phyloP scores from a whole-genome alignment of 2,329 filamentous ascomycete species.

The Epichloe hybrida region DNA sequence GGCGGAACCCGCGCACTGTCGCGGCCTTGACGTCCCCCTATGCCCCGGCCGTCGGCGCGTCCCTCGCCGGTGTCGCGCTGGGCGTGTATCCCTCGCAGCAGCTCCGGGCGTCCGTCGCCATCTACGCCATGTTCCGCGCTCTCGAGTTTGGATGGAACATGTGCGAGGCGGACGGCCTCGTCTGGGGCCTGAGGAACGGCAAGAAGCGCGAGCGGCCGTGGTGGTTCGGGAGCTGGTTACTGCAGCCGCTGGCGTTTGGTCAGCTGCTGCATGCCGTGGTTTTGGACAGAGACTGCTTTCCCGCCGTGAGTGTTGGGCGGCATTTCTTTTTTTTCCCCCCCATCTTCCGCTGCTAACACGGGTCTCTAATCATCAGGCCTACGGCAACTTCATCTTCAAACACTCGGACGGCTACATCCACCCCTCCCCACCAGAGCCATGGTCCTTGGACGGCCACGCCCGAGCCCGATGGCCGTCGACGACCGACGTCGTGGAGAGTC shows the following conservation, averaged over 20 bases:
- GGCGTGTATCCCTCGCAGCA: slow-evolving; percentile 55
- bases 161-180: slow-evolving; percentile 57
- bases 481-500: slow-evolving; percentile 63
- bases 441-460: slow-evolving; percentile 40
- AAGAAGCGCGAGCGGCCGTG: slow-evolving; percentile 46
- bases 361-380: background rate
- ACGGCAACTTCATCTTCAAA: slow-evolving; percentile 45
- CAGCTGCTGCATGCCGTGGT: slow-evolving; percentile 65
- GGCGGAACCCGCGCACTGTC: slow-evolving; percentile 66
- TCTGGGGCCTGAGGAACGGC: slow-evolving; percentile 46
- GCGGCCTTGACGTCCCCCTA: slow-evolving; percentile 66
- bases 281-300: slow-evolving; percentile 64
- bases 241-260: slow-evolving; percentile 63
- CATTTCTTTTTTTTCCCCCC: background rate
- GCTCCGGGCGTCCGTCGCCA: slow-evolving; percentile 64
- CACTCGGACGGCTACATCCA: slow-evolving; percentile 73
- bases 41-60: slow-evolving; percentile 82
- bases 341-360: too few species aligned
- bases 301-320: slow-evolving; percentile 31
- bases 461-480: slow-evolving; percentile 60
- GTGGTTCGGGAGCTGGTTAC: slow-evolving; percentile 77
- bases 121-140: slow-evolving; percentile 69
- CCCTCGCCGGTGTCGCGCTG: slow-evolving; percentile 70
- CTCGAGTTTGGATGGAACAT: slow-evolving; percentile 81
- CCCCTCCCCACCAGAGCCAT: slow-evolving; percentile 50